phyloP scores from a whole-genome alignment of 441 rosid species.

The Monsonia emarginata region DNA sequence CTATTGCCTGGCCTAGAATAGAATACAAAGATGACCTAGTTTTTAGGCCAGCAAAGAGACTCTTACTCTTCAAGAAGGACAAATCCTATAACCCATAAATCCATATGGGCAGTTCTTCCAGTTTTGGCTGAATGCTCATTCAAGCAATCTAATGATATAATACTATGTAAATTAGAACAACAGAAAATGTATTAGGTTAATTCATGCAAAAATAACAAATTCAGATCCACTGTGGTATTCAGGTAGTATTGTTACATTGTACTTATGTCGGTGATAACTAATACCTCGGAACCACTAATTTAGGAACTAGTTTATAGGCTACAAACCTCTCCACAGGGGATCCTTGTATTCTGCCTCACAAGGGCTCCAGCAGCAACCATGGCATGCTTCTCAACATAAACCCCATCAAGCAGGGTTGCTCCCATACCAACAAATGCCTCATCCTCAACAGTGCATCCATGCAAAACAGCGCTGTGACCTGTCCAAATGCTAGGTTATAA shows the following conservation, averaged over 20 bases:
- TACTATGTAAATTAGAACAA: background rate
- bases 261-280: background rate
- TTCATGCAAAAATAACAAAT: background rate
- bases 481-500: slow-evolving; percentile 16
- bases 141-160: background rate
- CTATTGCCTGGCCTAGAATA: background rate
- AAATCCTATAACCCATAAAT: background rate
- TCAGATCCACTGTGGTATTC: no score
- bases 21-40: background rate
- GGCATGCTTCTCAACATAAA: slow-evolving; percentile 22
- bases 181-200: background rate
- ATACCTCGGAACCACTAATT: background rate
- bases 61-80: background rate
- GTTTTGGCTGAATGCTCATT: background rate
- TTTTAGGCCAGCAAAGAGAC: background rate
- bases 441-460: slow-evolving; percentile 92
- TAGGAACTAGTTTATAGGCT: background rate
- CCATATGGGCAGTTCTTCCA: background rate
- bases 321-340: slow-evolving; percentile 6
- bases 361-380: slow-evolving; percentile 8
- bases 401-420: slow-evolving; percentile 84
- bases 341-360: slow-evolving; percentile 5
- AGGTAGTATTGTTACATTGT: no score
- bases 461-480: slow-evolving; percentile 93
- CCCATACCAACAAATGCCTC: slow-evolving; percentile 89